A percentile compares a stretch with the other conserved stretches of the same genome.
These are phyloP conservation scores for Blastomyces gilchristii DNA, from an alignment of 2,329 filamentous ascomycete species.

Conservation along the genomic window DNA sequence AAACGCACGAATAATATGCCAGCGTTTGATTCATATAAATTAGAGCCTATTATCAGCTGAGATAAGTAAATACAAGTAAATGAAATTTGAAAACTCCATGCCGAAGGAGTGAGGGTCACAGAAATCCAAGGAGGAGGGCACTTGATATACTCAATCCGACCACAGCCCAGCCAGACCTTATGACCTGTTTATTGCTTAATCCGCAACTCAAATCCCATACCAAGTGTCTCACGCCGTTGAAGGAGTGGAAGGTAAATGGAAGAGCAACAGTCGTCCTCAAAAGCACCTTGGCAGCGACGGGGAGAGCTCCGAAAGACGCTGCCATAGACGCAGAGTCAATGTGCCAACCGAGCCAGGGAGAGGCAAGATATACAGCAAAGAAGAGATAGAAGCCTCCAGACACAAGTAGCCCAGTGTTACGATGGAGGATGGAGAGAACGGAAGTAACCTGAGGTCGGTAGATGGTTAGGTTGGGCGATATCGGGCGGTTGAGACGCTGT, in stretches of 20 bases:
- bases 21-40: neutral
- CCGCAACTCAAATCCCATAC: constrained; percentile 54
- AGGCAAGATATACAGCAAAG: constrained; percentile 66
- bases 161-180: constrained; percentile 53
- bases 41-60: neutral
- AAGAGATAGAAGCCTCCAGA: constrained; percentile 69
- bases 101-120: neutral
- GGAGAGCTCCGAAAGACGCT: constrained; percentile 53
- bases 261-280: constrained; percentile 50
- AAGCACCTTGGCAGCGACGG: constrained; percentile 46
- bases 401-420: constrained; percentile 65
- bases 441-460: constrained; percentile 81
- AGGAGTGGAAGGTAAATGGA: constrained; percentile 57
- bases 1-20: neutral
- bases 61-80: neutral
- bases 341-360: constrained; percentile 63
- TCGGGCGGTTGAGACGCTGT: constrained; percentile 71
- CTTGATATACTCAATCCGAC: constrained; percentile 37
- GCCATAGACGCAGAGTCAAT: constrained; percentile 54
- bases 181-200: constrained; percentile 54
- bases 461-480: constrained; percentile 74
- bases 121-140: neutral
- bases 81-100: neutral
- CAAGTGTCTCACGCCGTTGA: constrained; percentile 63
- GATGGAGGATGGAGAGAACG: constrained; percentile 64